phyloP scores from a whole-genome alignment of 2,329 filamentous ascomycete genomes.

The Alternaria arborescens region DNA sequence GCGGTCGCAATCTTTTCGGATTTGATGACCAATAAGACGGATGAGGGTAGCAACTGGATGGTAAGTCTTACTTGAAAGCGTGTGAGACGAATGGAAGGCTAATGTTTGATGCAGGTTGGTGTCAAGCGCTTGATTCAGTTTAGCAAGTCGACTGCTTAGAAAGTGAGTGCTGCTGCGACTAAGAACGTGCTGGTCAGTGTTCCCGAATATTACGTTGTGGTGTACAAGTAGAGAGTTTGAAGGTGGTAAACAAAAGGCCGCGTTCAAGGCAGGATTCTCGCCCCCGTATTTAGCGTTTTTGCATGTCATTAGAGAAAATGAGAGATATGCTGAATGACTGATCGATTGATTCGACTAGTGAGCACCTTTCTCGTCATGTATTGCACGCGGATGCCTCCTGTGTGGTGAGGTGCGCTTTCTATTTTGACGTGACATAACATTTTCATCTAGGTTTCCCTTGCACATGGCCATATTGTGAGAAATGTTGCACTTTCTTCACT shows the following conservation, averaged over 20 bases:
- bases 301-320: neutral
- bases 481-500: neutral
- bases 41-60: conserved; percentile 62
- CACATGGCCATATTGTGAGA: too few species aligned
- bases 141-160: conserved; percentile 43
- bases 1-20: conserved; percentile 56
- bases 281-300: neutral
- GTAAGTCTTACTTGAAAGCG: conserved; percentile 49
- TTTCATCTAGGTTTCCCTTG: too few species aligned
- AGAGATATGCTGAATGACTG: neutral
- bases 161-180: neutral
- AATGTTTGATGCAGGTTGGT: conserved; percentile 39
- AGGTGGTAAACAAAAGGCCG: neutral
- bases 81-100: conserved; percentile 4
- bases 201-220: neutral
- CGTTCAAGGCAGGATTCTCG: neutral
- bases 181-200: neutral
- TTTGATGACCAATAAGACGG: conserved; percentile 58
- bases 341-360: neutral
- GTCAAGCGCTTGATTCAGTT: conserved; percentile 52
- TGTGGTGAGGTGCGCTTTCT: too few species aligned
- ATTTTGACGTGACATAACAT: too few species aligned
- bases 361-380: neutral
- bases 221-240: conserved; percentile 8
- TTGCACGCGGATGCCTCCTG: neutral